Evolutionary conservation across 176 grass and related monocot species (phyloP), one percentile per base, ranked within the genome.

Genomic region (Raddia guianensis): DNA sequence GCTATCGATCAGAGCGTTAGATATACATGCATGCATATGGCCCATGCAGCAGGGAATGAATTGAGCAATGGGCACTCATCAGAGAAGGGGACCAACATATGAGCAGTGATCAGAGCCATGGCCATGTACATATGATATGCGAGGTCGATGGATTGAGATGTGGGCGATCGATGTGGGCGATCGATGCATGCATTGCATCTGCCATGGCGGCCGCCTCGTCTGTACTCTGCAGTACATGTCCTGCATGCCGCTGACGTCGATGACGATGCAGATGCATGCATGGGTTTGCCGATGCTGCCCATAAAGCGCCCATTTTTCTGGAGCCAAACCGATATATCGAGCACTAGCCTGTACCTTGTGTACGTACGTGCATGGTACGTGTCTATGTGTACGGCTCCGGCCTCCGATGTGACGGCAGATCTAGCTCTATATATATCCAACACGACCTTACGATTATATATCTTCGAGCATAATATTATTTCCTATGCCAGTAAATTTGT

Each of bases 231-330:
- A 27, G 27, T 40, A 40, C 37, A 40, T 56, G 62, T 67, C 81
- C 49, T 18, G n/a, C n/a, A n/a, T n/a, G 44, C 58, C 57, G 81
- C 81, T 56, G 50, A 58, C 71, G 52, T 83, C 12, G 12, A 2
- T 19, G 0, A 75, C 12, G 12, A 2, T 19, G 0, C 11, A 2
- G 5, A 68, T 65, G 57, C 57, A 52, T 59, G 5, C 53, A 73
- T 83, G 27, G 52, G 43, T 27, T 48, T 60, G 6, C 32, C 16
- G 61, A 27, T 40, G 37, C 37, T 8, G 54, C n/a, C 73, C 82
- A 77, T 84, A 64, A 77, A 77, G 43, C 57, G 63, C 51, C 82
- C 72, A 40, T 68, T 55, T 75, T 68, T 66, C 20, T 60, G 14
- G 73, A 68, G 35, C 13, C 21, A 45, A 59, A 61, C 21, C 7